Base-by-base conservation (phyloP, 352 stramenopile species). In the Phytopythium vexans region DNA sequence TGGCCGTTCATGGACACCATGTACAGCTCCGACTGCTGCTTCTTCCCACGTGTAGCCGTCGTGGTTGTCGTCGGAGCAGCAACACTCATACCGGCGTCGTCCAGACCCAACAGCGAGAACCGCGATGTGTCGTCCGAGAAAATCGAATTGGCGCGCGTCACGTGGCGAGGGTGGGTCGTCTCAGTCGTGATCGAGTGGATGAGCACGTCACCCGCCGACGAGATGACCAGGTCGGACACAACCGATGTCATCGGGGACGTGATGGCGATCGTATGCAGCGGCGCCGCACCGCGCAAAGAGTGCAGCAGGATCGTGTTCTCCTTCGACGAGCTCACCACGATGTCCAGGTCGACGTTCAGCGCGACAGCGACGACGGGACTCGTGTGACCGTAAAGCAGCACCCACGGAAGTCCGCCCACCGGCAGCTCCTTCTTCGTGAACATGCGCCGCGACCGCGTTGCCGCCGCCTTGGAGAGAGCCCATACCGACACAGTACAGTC, bases 361-460 rank as follows among this genome's bases (percentile, higher is more conserved):
- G 81, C 75, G 10, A 94, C 83, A 15, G 78, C 69, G n/a, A 89
- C 79, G 4, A 94, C 83, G 31, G 83, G 83, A 42, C 66, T 86
- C 15, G 75, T 89, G 58, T 94, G 84, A 11, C 84, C 84, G 27
- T 82, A 80, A 16, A 94, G 55, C 21, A 92, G 50, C 52, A 92
- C 82, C 84, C 84, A 94, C 8, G 84, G 84, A 14, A 94, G 57
- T 7, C 76, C 77, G 34, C 84, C 84, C 2, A 94, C 80, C 4
- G 82, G 82, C 5, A 90, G 60, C 54, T 94, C 84, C 52, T 91
- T 92, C 60, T 94, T 94, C 8, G 87, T 62, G 57, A 94, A 94
- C 56, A 94, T 80, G 12, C 83, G 81, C n/a, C 81, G 81, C 10
- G 83, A 89, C 34, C 83, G 68, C 36, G 81, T 89, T 3, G 83